These are phyloP conservation scores for Ruellia speciosa DNA, from an alignment of 305 asterid species.

Conservation along the genomic window DNA sequence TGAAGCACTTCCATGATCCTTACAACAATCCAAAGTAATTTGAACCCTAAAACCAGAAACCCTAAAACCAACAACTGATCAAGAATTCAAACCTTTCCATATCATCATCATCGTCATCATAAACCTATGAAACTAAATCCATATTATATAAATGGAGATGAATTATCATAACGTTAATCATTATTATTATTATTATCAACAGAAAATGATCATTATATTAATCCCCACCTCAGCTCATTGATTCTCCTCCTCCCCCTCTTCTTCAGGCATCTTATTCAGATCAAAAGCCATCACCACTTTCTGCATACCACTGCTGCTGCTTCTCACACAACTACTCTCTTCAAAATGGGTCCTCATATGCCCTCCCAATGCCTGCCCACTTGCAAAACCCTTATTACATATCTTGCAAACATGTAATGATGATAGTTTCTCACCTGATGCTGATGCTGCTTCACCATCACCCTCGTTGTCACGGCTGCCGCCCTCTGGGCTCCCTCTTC, in stretches of 20 bases:
- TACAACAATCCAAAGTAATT: no score
- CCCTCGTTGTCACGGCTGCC: background rate
- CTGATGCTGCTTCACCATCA: background rate
- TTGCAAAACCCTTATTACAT: background rate
- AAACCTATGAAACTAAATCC: no score
- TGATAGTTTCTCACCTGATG: background rate
- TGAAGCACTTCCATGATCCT: no score
- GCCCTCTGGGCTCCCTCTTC: no score
- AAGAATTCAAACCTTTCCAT: no score
- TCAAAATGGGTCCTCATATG: constrained; percentile 11
- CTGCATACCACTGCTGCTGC: background rate
- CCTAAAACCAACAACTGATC: no score
- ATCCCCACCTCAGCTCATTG: background rate
- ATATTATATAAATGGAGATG: background rate
- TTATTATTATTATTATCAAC: no score
- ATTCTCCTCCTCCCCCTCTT: constrained; percentile 11
- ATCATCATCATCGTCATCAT: no score
- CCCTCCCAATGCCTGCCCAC: constrained; percentile 19
- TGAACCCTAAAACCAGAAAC: no score
- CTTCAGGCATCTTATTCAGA: constrained; percentile 36
- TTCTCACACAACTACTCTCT: background rate
- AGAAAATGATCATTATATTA: no score
- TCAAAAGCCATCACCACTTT: constrained; percentile 25
- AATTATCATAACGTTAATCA: background rate
- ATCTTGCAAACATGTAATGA: constrained; percentile 6